Conservation (phyloP, 2,329 filamentous ascomycete species). For the Phyllosticta paracitricarpa region DNA sequence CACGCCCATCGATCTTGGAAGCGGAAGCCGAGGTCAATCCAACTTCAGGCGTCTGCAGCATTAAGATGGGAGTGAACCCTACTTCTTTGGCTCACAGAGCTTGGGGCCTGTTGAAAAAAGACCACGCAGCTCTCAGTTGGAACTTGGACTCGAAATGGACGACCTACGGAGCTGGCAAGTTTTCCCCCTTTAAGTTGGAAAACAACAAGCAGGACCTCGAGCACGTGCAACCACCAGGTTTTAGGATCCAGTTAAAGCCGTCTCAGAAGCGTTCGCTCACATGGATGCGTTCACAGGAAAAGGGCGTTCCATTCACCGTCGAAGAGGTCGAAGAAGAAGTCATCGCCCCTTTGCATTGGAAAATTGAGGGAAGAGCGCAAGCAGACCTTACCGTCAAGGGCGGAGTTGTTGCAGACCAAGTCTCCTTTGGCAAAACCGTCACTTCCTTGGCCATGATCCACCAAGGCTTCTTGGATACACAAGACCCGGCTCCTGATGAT, state of each 20-base stretch:
- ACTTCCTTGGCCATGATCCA: conserved; percentile 49
- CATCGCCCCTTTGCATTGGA: conserved; percentile 38
- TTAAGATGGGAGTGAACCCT: conserved; percentile 35
- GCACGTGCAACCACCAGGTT: conserved; percentile 7
- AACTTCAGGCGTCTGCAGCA: conserved; percentile 17
- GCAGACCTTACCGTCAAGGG: conserved; percentile 38
- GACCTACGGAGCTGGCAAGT: conserved; percentile 14
- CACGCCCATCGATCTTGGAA: conserved; percentile 26
- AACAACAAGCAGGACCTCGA: conserved; percentile 32
- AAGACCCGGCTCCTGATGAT: conserved; percentile 4
- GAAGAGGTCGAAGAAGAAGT: conserved; percentile 49
- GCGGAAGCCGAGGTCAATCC: conserved; percentile 8
- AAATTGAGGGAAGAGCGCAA: conserved; percentile 45
- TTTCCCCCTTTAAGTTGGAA: conserved; percentile 32
- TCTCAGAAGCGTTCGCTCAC: conserved; percentile 46
- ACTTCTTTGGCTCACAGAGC: conserved; percentile 36
- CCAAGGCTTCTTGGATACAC: conserved; percentile 24
- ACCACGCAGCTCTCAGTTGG: conserved; percentile 27
- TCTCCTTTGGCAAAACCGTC: conserved; percentile 59
- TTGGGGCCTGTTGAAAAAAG: conserved; percentile 14
- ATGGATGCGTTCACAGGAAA: conserved; percentile 53
- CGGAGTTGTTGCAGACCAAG: conserved; percentile 53
- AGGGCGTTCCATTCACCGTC: conserved; percentile 32
- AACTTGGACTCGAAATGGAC: conserved; percentile 29
- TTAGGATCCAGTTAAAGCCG: conserved; percentile 15